Evolutionary conservation across 2,329 filamentous ascomycete species (phyloP), one percentile per base, ranked within the genome.

Genomic region (Cytospora chrysosperma): DNA sequence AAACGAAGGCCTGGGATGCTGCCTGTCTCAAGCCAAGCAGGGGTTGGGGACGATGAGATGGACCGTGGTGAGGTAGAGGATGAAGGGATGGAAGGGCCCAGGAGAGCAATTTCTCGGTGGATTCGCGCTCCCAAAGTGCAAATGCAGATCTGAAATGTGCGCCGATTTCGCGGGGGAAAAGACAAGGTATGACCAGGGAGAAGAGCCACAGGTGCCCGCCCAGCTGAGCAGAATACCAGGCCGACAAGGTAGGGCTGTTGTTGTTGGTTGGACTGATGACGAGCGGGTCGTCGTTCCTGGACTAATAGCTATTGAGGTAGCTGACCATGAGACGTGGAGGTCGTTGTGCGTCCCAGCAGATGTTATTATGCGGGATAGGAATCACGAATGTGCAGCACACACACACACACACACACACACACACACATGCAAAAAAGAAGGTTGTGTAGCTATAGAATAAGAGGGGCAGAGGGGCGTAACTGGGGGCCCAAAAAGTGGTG

Each of bases 1-100:
- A 55, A 61, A 37, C 51, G 51, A 55, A 52, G 50, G 53, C 50
- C 59, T 55, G 51, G 47, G 59, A 61, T 61, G 51, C 51, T 61
- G 40, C 51, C 54, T 53, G 37, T 37, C 9, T 40, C 49, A 55
- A 43, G 30, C 30, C 26, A 37, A 19, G 34, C 59, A 61, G 37
- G 59, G 59, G 53, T 60, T 54, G 24, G 8, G 28, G 58, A 27
- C 54, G 59, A 43, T 32, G 37, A 34, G 51, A 17, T 61, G n/a
- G 32, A 49, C 47, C 54, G 58, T 28, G 43, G 19, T 47, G 43
- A 47, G n/a, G 17, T n/a, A 17, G 37, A n/a, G n/a, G n/a, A n/a
- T n/a, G n/a, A n/a, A 40, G n/a, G 37, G 15, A 17, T 40, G 37
- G 15, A 17, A 40, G 17, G 37, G 37, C 37, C n/a, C 19, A n/a